A percentile compares a stretch with the other conserved stretches of the same genome.
phyloP scores from a whole-genome alignment of 805 yeast species.

The Saccharomycopsis synnaedendra region DNA sequence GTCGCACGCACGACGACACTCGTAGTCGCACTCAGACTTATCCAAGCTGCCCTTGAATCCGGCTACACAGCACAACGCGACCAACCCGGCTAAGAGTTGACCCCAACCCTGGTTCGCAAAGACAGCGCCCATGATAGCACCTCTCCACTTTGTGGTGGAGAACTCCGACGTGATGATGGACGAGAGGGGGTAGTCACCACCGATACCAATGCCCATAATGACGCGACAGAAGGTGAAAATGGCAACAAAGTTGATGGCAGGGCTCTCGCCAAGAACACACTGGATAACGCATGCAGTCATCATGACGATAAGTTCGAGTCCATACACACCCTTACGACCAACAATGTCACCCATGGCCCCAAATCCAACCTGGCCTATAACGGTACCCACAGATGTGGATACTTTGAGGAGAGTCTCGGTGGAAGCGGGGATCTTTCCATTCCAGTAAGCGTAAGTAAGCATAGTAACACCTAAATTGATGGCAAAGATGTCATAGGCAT shows the following conservation, averaged over 20 bases:
- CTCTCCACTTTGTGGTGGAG: constrained; percentile 93
- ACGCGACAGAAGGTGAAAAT: constrained; percentile 70
- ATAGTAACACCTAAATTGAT: constrained; percentile 74
- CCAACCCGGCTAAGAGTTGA: constrained; percentile 78
- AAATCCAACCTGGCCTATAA: constrained; percentile 79
- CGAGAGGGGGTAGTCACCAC: constrained; percentile 93
- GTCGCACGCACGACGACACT: constrained; percentile 71
- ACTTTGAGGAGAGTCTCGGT: constrained; percentile 71
- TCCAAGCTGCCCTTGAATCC: constrained; percentile 59
- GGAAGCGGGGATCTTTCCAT: constrained; percentile 48
- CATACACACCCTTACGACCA: constrained; percentile 85
- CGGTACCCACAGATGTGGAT: constrained; percentile 90
- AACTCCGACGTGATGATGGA: constrained; percentile 88
- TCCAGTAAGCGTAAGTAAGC: constrained; percentile 71
- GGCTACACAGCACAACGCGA: constrained; percentile 63
- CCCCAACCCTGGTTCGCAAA: constrained; percentile 98
- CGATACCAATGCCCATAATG: constrained; percentile 90
- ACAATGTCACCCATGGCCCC: constrained; percentile 72
- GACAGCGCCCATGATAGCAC: constrained; percentile 94
- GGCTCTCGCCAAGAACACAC: constrained; percentile 60
- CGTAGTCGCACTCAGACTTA: constrained; percentile 49
- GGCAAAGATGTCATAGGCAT: constrained; percentile 87
- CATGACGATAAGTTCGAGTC: constrained; percentile 76
- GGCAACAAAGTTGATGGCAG: constrained; percentile 65
- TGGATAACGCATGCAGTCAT: constrained; percentile 70